Percentiles rank a stretch among this genome's conserved stretches.
Evolutionary conservation across 1,284 basidiomycete species (phyloP).

Genomic region (Ustilago vetiveriae): DNA sequence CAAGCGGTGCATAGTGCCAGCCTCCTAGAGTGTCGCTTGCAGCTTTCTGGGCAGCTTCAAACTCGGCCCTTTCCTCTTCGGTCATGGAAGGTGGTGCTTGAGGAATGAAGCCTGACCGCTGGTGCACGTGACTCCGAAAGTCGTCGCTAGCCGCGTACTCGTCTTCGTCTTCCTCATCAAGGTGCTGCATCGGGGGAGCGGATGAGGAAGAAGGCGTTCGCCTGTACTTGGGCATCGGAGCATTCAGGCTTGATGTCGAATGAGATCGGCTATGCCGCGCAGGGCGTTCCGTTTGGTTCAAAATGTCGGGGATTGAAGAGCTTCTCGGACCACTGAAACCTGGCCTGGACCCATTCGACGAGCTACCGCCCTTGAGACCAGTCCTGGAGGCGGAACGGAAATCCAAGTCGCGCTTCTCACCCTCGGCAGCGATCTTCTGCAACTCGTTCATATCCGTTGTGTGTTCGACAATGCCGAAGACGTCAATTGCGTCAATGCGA

Average conservation of each 20-base stretch:
- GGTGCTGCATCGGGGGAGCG: slow-evolving; percentile 35
- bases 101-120: slow-evolving; percentile 13
- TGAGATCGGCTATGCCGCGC: slow-evolving; percentile 29
- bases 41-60: slow-evolving; percentile 75
- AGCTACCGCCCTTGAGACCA: slow-evolving; percentile 75
- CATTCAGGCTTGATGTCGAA: slow-evolving; percentile 34
- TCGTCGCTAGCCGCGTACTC: background rate
- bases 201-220: slow-evolving; percentile 21
- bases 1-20: slow-evolving; percentile 59
- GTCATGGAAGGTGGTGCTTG: slow-evolving; percentile 30
- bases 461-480: slow-evolving; percentile 76
- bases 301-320: slow-evolving; percentile 38
- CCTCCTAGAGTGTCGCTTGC: slow-evolving; percentile 45
- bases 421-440: slow-evolving; percentile 50
- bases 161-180: slow-evolving; percentile 31
- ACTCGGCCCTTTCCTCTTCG: slow-evolving; percentile 67
- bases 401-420: slow-evolving; percentile 13
- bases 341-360: background rate
- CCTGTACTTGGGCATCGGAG: slow-evolving; percentile 14
- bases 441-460: slow-evolving; percentile 68
- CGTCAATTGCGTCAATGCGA: slow-evolving; percentile 79
- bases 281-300: slow-evolving; percentile 20
- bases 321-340: slow-evolving; percentile 19
- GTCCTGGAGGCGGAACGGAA: slow-evolving; percentile 19
- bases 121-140: background rate